Evolutionary conservation across 768 basidiomycete genomes (phyloP), one percentile per base, ranked within the genome.

Genomic region (Hygrophorus russula): DNA sequence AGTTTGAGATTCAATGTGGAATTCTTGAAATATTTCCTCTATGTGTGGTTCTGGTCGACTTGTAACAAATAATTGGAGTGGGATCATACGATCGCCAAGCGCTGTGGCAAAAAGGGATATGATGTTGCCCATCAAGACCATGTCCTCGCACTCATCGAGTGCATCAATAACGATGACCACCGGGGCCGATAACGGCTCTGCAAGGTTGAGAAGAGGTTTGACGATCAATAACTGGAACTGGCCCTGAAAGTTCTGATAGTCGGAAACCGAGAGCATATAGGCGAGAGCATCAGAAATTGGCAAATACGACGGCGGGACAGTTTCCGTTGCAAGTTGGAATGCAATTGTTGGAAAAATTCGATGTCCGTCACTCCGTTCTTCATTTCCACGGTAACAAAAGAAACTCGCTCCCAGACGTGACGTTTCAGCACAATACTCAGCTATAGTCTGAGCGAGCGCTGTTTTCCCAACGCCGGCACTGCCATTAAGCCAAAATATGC

Each of bases 1-100:
- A 24, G 24, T 24, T 7, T 24, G 24, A 3, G 24, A 24, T 7
- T 24, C 24, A 7, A 24, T 24, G 24, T 24, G 24, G 24, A 24
- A 7, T 20, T 9, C 39, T 19, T 39, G 20, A 24, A 39, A 39
- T 17, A 24, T n/a, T 12, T 15, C 20, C 3, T n/a, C 3, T 10
- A 39, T 39, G 13, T 39, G 39, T 24, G 15, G 20, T 24, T 39
- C 39, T 8, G 39, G 39, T 3, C 39, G 39, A 20, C 39, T 39
- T 11, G 39, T 39, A 18, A 39, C 11, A 13, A 39, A 24, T 8
- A 39, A 14, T 24, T 39, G 20, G 5, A 39, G 18, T 8, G 8
- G 9, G 20, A 28, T 12, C 3, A 13, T 19, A 10, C n/a, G 9
- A 24, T 14, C 20, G 10, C 14, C 15, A 9, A 8, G 20, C 29